Evolutionary conservation across 495 filamentous ascomycete genomes (phyloP), one percentile per base, ranked within the genome.

Genomic region (Hypoxylon lienhwacheense): DNA sequence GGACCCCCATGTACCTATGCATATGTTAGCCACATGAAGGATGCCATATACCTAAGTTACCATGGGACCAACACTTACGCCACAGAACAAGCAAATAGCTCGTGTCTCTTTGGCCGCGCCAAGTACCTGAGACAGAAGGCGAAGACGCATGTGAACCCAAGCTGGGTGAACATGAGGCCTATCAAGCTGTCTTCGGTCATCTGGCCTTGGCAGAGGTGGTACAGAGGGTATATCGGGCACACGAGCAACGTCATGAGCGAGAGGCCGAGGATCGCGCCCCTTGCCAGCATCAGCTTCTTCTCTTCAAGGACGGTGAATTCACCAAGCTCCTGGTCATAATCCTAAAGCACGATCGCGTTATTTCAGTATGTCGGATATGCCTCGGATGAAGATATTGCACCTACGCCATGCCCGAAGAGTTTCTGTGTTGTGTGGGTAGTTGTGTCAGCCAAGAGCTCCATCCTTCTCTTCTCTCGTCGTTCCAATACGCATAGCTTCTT

Each of bases 21-120:
- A 22, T 29, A 3, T 15, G 29, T 36, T 21, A 24, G 17, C 14
- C 2, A 11, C 19, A 41, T 14, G 0, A 28, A 16, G 4, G 6
- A 4, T 16, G 20, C 11, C 31, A 6, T 28, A 6, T 11, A 17
- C 5, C 7, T 6, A 29, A 3, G n/a, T 32, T 7, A 19, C 11
- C n/a, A 16, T 3, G 3, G 3, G 3, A 1, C 14, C 4, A 22
- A 21, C 28, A 58, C 54, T 52, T 1, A 52, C 55, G 41, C 35
- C 25, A 52, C 47, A 28, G 55, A 22, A 14, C 47, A 47, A 17
- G 55, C 55, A 43, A 52, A 52, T 20, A 59, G 14, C 12, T 59
- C 55, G 0, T 59, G 47, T 4, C 55, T 42, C 21, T 26, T 52
- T 4, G 47, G 47, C 12, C 35, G 33, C 7, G 47, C 37, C 3